Base-by-base conservation (phyloP, 257 asterid species). In the Sherardia arvensis region DNA sequence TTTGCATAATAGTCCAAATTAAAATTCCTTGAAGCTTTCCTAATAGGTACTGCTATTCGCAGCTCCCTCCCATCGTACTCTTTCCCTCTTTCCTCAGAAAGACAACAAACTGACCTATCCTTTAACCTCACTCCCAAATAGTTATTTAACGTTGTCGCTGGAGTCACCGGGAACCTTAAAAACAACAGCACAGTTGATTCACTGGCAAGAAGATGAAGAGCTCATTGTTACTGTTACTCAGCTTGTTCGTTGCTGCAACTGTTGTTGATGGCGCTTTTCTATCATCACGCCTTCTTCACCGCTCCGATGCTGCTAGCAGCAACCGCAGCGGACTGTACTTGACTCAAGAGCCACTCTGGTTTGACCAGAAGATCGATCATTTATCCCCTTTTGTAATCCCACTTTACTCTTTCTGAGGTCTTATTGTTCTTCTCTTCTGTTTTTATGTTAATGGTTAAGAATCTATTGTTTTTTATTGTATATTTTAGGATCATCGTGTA, bases 321-420 rank as follows among this genome's bases (percentile, higher is more conserved):
- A 47, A 29, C 51, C 28, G 38, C 8, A 68, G 71, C 75, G 70
- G 23, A 45, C 72, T 76, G 15, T 85, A 77, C 45, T 78, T 93
- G 78, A 87, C 96, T 57, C 77, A 21, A 5, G 79, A 86, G 45
- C 87, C 69, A 54, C 79, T 68, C 45, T 90, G 97, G 97, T 69
- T 93, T 69, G 80, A 81, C 77, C 97, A 90, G 71, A 85, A 87
- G 18, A 80, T 93, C 57, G 95, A 93, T 73, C 97, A 90, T 74
- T 93, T 93, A 81, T 93, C 96, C 73, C 99, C 99, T 43, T 85
- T 81, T 45, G 99, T 87, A 75, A 79, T 28, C 20, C 28, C 36
- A 5, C 6, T 0, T 36, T 15, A 43, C 51, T 43, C 51, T 15
- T 43, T 43, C 51, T 43, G 51, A 20, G 21, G 0, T 58, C 28